These are phyloP conservation scores for Penicillium nucicola DNA, from an alignment of 495 filamentous ascomycete species.

Conservation along the genomic window DNA sequence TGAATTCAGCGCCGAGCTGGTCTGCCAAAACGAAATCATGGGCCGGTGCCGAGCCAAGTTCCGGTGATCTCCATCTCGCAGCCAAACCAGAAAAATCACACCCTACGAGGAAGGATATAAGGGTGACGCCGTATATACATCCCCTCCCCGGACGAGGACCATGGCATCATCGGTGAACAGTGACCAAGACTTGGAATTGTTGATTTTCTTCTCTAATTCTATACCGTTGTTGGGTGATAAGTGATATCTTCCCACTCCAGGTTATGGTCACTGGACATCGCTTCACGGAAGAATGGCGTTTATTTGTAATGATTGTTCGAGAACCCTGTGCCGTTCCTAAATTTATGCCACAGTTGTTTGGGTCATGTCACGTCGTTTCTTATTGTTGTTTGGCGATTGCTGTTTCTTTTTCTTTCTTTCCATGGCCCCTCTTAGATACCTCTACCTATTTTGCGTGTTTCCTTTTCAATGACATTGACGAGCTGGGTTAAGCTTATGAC, in stretches of 20 bases:
- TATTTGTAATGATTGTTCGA: constrained; percentile 13
- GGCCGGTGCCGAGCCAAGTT: constrained; percentile 91
- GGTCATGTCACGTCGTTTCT: constrained; percentile 4
- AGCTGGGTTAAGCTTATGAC: constrained; percentile 7
- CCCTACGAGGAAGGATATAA: constrained; percentile 3
- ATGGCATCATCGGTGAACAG: neutral
- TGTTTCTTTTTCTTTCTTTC: neutral
- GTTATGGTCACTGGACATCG: constrained; percentile 6
- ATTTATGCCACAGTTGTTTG: constrained; percentile 9
- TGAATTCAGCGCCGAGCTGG: constrained; percentile 96
- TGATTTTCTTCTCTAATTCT: neutral
- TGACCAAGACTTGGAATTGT: neutral
- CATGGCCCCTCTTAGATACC: constrained; percentile 27
- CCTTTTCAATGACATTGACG: constrained; percentile 26
- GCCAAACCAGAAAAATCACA: neutral
- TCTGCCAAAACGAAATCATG: constrained; percentile 99
- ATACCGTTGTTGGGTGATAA: too few species aligned
- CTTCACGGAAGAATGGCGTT: constrained; percentile 25
- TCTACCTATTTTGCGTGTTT: constrained; percentile 13
- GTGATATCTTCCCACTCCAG: too few species aligned
- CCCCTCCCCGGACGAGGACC: neutral
- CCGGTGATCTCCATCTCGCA: constrained; percentile 30
- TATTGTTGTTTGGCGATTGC: constrained; percentile 11
- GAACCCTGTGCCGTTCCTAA: constrained; percentile 8
- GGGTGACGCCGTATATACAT: constrained; percentile 2